Conservation (phyloP, 202 grass and related monocot genomes). For the Zizania palustris region DNA sequence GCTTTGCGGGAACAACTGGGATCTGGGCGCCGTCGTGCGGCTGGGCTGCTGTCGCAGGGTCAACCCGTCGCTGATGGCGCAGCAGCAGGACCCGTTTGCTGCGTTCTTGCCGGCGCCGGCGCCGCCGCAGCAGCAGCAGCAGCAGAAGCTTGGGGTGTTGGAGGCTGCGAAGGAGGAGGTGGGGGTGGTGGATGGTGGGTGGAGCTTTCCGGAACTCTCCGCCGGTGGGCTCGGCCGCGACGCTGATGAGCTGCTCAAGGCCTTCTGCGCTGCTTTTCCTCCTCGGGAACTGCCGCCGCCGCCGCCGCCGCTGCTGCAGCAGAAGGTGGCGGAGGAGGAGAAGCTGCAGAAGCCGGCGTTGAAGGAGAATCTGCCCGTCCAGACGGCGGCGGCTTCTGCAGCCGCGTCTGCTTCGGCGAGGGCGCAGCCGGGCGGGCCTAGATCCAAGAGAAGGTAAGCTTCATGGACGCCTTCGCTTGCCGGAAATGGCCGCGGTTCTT, state of each 20-base stretch:
- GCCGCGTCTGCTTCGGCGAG: constrained; percentile 24
- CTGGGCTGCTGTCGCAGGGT: constrained; percentile 40
- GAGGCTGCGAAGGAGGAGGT: constrained; percentile 5
- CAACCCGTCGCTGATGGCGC: not conserved
- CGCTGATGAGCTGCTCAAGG: constrained; percentile 60
- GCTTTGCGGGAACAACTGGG: constrained; percentile 66
- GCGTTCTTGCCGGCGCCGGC: constrained; percentile 5
- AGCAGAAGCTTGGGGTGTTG: too few relatives aligned
- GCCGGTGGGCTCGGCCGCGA: constrained; percentile 16
- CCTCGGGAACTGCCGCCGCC: not conserved
- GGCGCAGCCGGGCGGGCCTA: constrained; percentile 41
- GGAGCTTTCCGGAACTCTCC: constrained; percentile 40
- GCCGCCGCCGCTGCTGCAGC: not conserved
- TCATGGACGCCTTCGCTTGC: not conserved
- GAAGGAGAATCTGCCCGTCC: constrained; percentile 14
- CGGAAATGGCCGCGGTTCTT: not conserved
- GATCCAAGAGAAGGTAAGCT: constrained; percentile 72
- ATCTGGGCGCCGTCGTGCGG: constrained; percentile 65
- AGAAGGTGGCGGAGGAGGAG: not conserved
- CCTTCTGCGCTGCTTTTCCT: constrained; percentile 37
- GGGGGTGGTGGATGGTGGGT: constrained; percentile 8
- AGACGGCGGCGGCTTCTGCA: not conserved
- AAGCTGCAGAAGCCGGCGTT: not conserved
- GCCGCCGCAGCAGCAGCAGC: too few relatives aligned
- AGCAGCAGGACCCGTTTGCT: constrained; percentile 34